These are phyloP conservation scores for Pogostemon cablin DNA, from an alignment of 257 asterid species.

Conservation along the genomic window DNA sequence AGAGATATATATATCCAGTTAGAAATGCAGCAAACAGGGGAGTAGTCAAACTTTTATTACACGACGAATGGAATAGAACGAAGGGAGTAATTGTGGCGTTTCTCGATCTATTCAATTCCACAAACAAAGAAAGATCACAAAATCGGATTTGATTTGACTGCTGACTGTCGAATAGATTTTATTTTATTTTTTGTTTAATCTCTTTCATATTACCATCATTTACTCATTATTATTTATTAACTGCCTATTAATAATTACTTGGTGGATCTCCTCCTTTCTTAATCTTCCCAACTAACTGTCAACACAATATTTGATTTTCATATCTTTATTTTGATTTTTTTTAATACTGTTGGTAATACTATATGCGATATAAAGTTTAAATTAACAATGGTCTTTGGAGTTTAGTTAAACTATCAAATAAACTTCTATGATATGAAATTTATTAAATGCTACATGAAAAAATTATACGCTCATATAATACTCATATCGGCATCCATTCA, in stretches of 20 bases:
- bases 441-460: too few relatives aligned
- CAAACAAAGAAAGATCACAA: neutral
- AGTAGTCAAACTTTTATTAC: neutral
- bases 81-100: slow-evolving; percentile 18
- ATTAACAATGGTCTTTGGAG: too few relatives aligned
- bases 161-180: slow-evolving; percentile 24
- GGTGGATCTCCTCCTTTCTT: slow-evolving; percentile 4
- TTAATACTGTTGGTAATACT: too few relatives aligned
- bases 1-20: neutral
- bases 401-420: too few relatives aligned
- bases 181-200: neutral
- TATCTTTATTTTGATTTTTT: too few relatives aligned
- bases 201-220: slow-evolving; percentile 27
- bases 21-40: slow-evolving; percentile 26
- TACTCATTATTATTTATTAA: slow-evolving; percentile 34
- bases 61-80: slow-evolving; percentile 14
- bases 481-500: too few relatives aligned
- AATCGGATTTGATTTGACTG: slow-evolving; percentile 51
- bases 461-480: too few relatives aligned
- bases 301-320: too few relatives aligned
- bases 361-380: too few relatives aligned
- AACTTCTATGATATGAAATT: too few relatives aligned
- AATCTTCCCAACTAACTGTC: slow-evolving; percentile 28
- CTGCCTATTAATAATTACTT: neutral
- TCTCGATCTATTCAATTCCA: slow-evolving; percentile 31